Conservation (phyloP, 2,329 filamentous ascomycete species). For the Bisporella sp. region DNA sequence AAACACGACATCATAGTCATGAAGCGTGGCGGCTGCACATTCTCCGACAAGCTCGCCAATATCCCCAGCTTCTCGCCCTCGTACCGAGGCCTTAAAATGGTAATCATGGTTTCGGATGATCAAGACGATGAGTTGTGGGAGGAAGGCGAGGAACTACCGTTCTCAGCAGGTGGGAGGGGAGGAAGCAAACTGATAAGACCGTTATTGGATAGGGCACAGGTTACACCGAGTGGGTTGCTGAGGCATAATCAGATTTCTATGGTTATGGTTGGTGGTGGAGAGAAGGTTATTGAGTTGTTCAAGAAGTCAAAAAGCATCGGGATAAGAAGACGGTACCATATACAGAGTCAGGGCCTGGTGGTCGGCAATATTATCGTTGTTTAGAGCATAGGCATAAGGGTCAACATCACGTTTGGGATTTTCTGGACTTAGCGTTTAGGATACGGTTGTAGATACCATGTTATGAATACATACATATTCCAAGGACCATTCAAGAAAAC, state of each 20-base stretch:
- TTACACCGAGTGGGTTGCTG: constrained; percentile 27
- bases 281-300: constrained; percentile 58
- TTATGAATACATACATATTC: background rate
- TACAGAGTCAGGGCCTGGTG: constrained; percentile 72
- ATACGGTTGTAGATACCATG: background rate
- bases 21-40: constrained; percentile 75
- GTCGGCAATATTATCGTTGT: constrained; percentile 72
- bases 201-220: constrained; percentile 67
- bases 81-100: constrained; percentile 61
- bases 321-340: constrained; percentile 68
- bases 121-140: constrained; percentile 11
- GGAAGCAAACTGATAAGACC: constrained; percentile 47
- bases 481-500: no score
- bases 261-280: constrained; percentile 72
- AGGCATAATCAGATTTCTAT: constrained; percentile 63
- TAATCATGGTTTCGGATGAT: constrained; percentile 66
- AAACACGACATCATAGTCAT: constrained; percentile 73
- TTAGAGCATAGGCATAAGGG: constrained; percentile 5
- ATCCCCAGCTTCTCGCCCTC: constrained; percentile 71
- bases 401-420: background rate
- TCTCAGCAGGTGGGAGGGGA: constrained; percentile 14
- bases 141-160: constrained; percentile 17
- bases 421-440: background rate
- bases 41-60: constrained; percentile 73
- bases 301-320: constrained; percentile 60